phyloP scores from a whole-genome alignment of 225 moss, liverwort and hornwort species.

The Ulota crispa region DNA sequence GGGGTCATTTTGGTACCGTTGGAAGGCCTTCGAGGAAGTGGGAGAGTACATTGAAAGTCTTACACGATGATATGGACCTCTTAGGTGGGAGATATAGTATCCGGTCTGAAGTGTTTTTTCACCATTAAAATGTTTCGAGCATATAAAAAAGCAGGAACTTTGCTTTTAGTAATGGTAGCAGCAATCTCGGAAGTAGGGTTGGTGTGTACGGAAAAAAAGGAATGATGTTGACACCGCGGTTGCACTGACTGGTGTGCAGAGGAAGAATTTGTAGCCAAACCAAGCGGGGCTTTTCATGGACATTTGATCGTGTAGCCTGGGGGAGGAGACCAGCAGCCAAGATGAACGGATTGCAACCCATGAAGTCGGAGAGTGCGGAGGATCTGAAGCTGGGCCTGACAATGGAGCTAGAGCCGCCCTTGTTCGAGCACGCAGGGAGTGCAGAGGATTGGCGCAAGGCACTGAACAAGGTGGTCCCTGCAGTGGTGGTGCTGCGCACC shows the following conservation, averaged over 20 bases:
- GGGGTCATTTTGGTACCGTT: neutral
- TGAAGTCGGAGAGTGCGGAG: constrained; percentile 45
- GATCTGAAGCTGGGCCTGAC: constrained; percentile 56
- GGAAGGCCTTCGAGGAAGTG: neutral
- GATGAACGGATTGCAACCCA: constrained; percentile 40
- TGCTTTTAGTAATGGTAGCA: neutral
- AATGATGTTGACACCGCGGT: neutral
- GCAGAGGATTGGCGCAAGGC: constrained; percentile 87
- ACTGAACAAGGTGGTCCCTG: constrained; percentile 69
- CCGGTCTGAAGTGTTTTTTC: neutral
- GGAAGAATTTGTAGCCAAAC: neutral
- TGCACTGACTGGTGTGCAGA: constrained; percentile 17
- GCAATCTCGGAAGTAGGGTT: neutral
- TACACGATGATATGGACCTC: neutral
- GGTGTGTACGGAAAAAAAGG: neutral
- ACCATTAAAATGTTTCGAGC: neutral
- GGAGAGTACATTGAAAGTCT: neutral
- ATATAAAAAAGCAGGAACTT: neutral
- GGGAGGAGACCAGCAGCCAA: neutral
- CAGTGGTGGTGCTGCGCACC: constrained; percentile 86
- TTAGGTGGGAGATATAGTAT: neutral
- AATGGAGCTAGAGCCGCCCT: constrained; percentile 70
- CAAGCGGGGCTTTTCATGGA: neutral
- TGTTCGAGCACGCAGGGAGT: constrained; percentile 47
- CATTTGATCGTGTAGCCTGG: constrained; percentile 10